Percentiles rank a stretch among this genome's conserved stretches.
Evolutionary conservation across 306 rosid genomes (phyloP).

Genomic region (Cercis canadensis): DNA sequence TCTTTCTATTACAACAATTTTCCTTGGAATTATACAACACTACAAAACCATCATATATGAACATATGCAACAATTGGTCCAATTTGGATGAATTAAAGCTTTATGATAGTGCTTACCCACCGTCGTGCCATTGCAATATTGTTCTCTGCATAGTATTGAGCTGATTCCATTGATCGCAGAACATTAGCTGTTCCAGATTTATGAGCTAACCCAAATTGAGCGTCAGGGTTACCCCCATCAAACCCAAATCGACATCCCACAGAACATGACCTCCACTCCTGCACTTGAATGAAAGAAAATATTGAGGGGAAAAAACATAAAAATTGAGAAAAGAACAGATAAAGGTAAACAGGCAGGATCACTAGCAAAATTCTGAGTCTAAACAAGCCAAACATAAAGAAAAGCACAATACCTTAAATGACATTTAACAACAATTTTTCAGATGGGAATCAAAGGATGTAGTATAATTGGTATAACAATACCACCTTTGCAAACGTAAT

Average conservation of each 20-base stretch:
- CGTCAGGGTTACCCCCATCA: slow-evolving; percentile 59
- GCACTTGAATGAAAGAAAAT: slow-evolving; percentile 33
- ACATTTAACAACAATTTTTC: slow-evolving; percentile 3
- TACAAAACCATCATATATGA: neutral
- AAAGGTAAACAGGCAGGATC: neutral
- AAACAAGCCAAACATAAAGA: neutral
- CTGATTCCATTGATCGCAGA: slow-evolving; percentile 92
- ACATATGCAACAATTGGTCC: slow-evolving; percentile 9
- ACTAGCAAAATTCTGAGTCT: neutral
- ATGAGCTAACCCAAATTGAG: slow-evolving; percentile 67
- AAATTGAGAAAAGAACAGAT: neutral
- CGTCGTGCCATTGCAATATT: slow-evolving; percentile 84
- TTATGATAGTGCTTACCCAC: slow-evolving; percentile 93
- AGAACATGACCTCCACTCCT: slow-evolving; percentile 80
- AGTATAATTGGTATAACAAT: neutral
- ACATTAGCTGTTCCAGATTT: slow-evolving; percentile 59
- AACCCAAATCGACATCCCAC: slow-evolving; percentile 79
- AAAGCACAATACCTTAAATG: neutral
- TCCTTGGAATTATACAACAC: slow-evolving; percentile 29
- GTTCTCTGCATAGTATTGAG: slow-evolving; percentile 74
- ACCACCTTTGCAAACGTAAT: neutral
- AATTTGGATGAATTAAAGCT: slow-evolving; percentile 43
- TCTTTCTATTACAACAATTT: slow-evolving; percentile 25
- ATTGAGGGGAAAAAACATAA: slow-evolving; percentile 1
- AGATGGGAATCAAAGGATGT: neutral